Evolutionary conservation across 116 monocot genomes (phyloP), one percentile per base, ranked within the genome.

Genomic region (Papilionanthe hybrid): DNA sequence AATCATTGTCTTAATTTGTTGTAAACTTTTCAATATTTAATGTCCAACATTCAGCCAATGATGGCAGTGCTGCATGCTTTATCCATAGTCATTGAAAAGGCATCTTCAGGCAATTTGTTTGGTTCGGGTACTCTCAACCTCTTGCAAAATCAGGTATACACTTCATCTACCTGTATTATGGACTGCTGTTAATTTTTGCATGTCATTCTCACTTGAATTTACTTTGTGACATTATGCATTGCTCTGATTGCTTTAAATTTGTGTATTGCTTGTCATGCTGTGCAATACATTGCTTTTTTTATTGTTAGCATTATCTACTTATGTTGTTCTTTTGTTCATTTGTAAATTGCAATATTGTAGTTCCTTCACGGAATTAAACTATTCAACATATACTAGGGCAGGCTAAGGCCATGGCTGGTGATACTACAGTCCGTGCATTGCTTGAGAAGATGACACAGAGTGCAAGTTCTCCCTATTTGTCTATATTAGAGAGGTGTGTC

Each of bases 401-500:
- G 99, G 94, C 86, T 19, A 99, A 94, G 81, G 93, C 93, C 66
- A 94, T 99, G 99, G 91, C 94, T 27, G 99, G 99, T 85, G 99
- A 99, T 84, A 90, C 79, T 87, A 83, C 87, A 72, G 90, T 95
- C 75, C 88, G 93, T 55, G 85, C 79, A 49, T 91, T 99, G 78
- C 89, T 99, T 63, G 95, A 99, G 80, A 99, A 90, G 87, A 93
- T 99, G 94, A 85, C 87, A 83, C 86, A 93, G 69, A 86, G 76
- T 89, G 94, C 99, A 78, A 99, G 93, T 85, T 86, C 87, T 78
- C 89, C 99, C 55, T 99, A 99, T 86, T 85, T 99, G 45, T 57
- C 80, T 76, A 99, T 99, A 69, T 82, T 99, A 81, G 99, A 99
- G 79, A 94, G 99, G 99, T 99, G 76, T 60, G 7, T 19, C 19